Evolutionary conservation across 163 green algal species (phyloP).

Genomic region (Trebouxiophyceae sp.): DNA sequence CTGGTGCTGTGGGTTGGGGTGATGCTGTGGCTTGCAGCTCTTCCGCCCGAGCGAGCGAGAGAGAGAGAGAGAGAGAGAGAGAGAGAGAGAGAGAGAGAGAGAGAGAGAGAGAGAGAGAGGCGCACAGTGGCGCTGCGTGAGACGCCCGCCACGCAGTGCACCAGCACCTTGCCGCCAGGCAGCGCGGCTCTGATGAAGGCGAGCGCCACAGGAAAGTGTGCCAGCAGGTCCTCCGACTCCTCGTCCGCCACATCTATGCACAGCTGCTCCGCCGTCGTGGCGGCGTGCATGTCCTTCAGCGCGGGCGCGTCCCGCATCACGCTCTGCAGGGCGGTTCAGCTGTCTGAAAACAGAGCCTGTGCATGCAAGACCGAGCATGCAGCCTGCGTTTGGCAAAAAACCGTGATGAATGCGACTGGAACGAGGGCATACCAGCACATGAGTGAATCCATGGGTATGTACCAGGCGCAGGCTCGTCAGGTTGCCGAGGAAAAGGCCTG

Average conservation of each 20-base stretch:
- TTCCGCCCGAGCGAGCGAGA: too few relatives aligned
- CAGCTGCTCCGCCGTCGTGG: neutral
- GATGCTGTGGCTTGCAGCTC: too few relatives aligned
- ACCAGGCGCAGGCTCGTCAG: constrained; percentile 23
- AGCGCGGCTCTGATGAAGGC: constrained; percentile 22
- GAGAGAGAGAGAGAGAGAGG: neutral
- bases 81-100: too few relatives aligned
- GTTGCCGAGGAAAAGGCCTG: constrained; percentile 42
- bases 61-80: too few relatives aligned
- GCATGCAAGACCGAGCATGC: neutral
- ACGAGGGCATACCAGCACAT: constrained; percentile 46
- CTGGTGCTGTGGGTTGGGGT: too few relatives aligned
- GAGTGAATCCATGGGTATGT: constrained; percentile 31
- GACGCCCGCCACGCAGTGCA: constrained; percentile 59
- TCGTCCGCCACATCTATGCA: constrained; percentile 32
- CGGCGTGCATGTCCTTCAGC: constrained; percentile 5
- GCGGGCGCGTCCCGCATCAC: constrained; percentile 32
- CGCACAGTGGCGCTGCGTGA: constrained; percentile 42
- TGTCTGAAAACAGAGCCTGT: neutral
- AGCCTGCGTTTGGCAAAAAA: neutral
- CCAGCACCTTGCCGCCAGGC: constrained; percentile 30
- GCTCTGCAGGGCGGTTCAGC: constrained; percentile 24
- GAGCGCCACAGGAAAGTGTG: constrained; percentile 16
- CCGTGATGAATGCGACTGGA: neutral
- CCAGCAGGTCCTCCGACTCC: constrained; percentile 47